A percentile compares a stretch with the other conserved stretches of the same genome.
Evolutionary conservation across 768 basidiomycete species (phyloP).

Genomic region (Tricholoma hemisulphureum): DNA sequence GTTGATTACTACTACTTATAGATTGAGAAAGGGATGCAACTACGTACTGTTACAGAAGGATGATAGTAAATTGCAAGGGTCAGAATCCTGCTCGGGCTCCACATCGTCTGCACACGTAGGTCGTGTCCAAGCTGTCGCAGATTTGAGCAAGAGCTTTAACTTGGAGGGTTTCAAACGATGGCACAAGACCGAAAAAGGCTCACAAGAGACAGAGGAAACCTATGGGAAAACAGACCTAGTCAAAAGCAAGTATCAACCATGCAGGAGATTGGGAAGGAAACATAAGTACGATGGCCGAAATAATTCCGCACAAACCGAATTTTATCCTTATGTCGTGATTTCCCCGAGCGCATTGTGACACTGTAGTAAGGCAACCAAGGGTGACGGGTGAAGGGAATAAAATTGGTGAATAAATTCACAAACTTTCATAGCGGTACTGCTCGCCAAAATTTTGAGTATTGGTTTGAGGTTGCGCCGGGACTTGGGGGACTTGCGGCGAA

Average conservation of each 20-base stretch:
- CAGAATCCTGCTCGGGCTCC: neutral
- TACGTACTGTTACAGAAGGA: neutral
- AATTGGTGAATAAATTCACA: neutral
- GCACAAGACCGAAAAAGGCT: neutral
- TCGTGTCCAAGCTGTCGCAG: constrained; percentile 7
- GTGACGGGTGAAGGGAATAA: neutral
- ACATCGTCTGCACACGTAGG: constrained; percentile 12
- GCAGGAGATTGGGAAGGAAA: neutral
- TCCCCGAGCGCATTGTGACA: constrained; percentile 16
- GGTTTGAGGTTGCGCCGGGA: neutral
- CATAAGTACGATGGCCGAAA: constrained; percentile 16
- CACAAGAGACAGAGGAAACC: constrained; percentile 18
- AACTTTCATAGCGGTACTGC: constrained; percentile 15
- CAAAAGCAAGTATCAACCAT: neutral
- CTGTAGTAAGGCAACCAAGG: constrained; percentile 1
- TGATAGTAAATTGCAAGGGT: neutral
- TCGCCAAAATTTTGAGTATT: constrained; percentile 13
- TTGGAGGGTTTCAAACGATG: no score
- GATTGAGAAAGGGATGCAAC: neutral
- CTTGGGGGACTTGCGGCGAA: neutral
- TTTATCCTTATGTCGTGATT: constrained; percentile 9
- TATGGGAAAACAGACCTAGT: constrained; percentile 13
- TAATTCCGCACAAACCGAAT: constrained; percentile 17
- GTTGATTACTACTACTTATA: neutral
- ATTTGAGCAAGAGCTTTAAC: neutral